Base-by-base conservation (phyloP, 2,329 filamentous ascomycete genomes). In the Neofusicoccum parvum region DNA sequence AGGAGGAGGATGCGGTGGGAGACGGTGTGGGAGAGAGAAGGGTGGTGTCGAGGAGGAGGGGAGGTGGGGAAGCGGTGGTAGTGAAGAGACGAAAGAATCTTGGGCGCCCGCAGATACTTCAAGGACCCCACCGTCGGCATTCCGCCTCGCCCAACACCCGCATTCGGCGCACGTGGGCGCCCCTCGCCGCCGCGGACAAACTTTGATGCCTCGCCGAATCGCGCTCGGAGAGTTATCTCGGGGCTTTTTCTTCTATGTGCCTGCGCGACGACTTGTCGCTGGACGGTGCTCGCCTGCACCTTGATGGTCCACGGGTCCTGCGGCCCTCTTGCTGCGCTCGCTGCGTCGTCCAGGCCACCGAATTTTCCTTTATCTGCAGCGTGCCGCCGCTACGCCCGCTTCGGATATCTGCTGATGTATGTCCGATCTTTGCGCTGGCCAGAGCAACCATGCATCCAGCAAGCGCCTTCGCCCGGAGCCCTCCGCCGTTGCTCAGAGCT, bases 1-100 rank as follows among this genome's bases (percentile, higher is more conserved):
- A 54, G 60, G 54, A 43, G 66, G 64, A 66, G 65, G 64, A 63
- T 11, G 6, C 58, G 69, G 67, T 62, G 68, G 66, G 67, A 65
- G 27, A 32, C 27, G 27, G 27, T 32, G 65, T 66, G 66, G 68
- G 64, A 66, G 65, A 65, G 68, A 65, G 68, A 67, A 62, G 58
- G 27, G 27, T 32, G 27, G 27, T 32, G 27, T 41, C 10, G 49
- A 20, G n/a, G 49, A 20, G 60, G 23, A 14, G 15, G 45, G 34
- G 49, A 63, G 46, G 60, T 20, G 46, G 60, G 48, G 54, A 59
- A 59, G 54, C 14, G 15, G 54, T 59, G 59, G 65, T 60, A 51
- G 37, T 39, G 51, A 32, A 59, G 41, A 39, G 54, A 36, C 54
- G 56, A 60, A 60, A 60, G 56, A 60, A 60, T 48, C 41, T 60